Evolutionary conservation across 2,329 filamentous ascomycete species (phyloP), one percentile per base, ranked within the genome.

Genomic region (Calonectria hawksworthii): DNA sequence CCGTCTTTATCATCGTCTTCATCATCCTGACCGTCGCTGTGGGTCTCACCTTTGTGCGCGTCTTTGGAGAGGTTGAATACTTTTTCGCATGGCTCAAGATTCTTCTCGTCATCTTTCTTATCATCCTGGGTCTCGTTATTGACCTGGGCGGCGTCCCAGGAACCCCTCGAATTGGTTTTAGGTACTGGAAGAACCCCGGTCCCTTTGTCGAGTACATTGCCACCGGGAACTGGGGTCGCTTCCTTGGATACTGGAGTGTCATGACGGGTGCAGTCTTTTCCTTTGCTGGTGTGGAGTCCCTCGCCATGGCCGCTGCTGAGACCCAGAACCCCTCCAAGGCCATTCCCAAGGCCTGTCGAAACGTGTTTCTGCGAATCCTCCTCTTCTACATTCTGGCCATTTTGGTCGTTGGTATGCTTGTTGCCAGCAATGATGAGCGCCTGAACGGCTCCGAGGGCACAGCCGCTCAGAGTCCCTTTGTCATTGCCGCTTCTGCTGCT

Each of bases 401-500:
- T 64, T 91, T 95, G 82, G 92, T 95, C 83, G 94, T 94, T 72
- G 93, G 94, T 26, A 90, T 91, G 47, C 88, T 96, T 0, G 88
- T 94, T 47, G 90, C 90, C 61, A 92, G 90, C 38, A 82, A 85
- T 32, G 92, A 91, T 75, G 87, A 90, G 38, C 91, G 86, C 18
- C 86, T 93, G 44, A 82, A 87, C 78, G 80, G 86, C 63, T 82
- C 83, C n/a, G 86, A 84, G 38, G 88, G 87, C 41, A 86, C 83
- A 28, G 88, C 89, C n/a, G 79, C 77, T 1, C 80, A 81, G 64
- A 82, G 80, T 82, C 93, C 93, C 14, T 95, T 93, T 80, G 94
- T 96, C 74, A 94, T 96, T 76, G 94, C 94, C 23, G 92, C 93
- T 47, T 88, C 90, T 14, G 89, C 91, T 36, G 94, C 94, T 2